Evolutionary conservation across 1,139 yeast species (phyloP).

Genomic region (Taphrina pruni): DNA sequence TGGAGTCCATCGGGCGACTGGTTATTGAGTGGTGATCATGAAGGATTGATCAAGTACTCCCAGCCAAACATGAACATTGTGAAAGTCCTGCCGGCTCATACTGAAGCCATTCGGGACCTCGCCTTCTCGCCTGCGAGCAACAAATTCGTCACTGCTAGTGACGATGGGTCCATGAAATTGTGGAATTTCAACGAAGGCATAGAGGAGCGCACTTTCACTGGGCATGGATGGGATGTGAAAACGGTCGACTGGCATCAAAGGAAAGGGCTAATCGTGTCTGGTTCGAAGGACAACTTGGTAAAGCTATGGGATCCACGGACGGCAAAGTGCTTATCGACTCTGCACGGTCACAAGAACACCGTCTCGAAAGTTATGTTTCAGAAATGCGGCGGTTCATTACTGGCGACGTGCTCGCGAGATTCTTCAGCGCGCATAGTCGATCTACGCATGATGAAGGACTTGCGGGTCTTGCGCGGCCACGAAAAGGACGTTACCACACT

Average conservation of each 20-base stretch:
- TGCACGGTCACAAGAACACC: conserved; percentile 93
- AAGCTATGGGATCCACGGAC: conserved; percentile 97
- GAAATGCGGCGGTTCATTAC: conserved; percentile 65
- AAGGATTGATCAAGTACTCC: conserved; percentile 92
- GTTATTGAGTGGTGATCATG: conserved; percentile 92
- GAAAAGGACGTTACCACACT: conserved; percentile 85
- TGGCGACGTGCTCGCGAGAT: conserved; percentile 89
- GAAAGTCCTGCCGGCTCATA: conserved; percentile 73
- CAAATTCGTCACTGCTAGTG: conserved; percentile 84
- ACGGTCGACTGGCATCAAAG: conserved; percentile 96
- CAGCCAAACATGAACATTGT: conserved; percentile 97
- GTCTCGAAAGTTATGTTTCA: conserved; percentile 85
- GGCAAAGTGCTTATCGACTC: conserved; percentile 72
- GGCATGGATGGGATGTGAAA: conserved; percentile 99
- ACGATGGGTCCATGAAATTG: conserved; percentile 74
- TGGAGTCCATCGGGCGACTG: conserved; percentile 94
- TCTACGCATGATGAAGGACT: conserved; percentile 78
- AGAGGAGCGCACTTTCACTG: conserved; percentile 79
- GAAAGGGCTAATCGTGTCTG: conserved; percentile 66
- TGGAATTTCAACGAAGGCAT: conserved; percentile 93
- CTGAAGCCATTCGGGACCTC: conserved; percentile 82
- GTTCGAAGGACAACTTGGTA: conserved; percentile 91
- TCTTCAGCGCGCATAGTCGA: conserved; percentile 87
- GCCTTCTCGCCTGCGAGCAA: conserved; percentile 86
- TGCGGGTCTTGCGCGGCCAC: conserved; percentile 73